Conservation (phyloP, 345 rosid genomes). For the Camelina laxa region DNA sequence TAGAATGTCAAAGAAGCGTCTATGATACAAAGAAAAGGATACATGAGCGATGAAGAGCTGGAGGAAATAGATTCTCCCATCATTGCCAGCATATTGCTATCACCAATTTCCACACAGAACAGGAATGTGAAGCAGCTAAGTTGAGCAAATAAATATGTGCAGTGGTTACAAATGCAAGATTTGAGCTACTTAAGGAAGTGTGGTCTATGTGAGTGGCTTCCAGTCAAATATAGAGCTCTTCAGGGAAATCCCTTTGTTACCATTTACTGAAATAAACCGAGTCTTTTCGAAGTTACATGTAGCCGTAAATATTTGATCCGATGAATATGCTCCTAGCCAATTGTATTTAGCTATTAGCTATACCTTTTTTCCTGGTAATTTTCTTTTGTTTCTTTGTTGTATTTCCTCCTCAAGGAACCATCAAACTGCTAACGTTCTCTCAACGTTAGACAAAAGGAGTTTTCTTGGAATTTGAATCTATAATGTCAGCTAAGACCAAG, state of each 20-base stretch:
- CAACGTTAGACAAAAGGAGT: neutral
- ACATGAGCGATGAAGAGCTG: constrained; percentile 92
- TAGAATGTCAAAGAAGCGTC: constrained; percentile 58
- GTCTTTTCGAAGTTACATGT: constrained; percentile 10
- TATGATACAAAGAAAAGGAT: constrained; percentile 75
- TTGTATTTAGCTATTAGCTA: neutral
- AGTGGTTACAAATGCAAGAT: constrained; percentile 56
- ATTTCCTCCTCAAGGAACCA: neutral
- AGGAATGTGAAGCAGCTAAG: constrained; percentile 26
- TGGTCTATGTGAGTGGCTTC: constrained; percentile 53
- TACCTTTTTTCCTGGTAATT: neutral
- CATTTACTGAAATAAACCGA: neutral
- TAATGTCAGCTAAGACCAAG: neutral
- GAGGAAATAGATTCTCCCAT: constrained; percentile 75
- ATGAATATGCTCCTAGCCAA: neutral
- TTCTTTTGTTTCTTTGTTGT: neutral
- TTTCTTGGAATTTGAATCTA: neutral
- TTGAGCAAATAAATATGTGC: constrained; percentile 3
- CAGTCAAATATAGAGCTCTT: constrained; percentile 4
- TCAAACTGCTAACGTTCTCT: neutral
- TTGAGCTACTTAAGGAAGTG: constrained; percentile 80
- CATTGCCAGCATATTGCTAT: constrained; percentile 46
- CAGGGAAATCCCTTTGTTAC: neutral
- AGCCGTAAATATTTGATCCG: neutral
- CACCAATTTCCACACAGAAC: neutral